A percentile compares a stretch with the other conserved stretches of the same genome.
Evolutionary conservation across 345 rosid genomes (phyloP).

Genomic region (Populus tremula): DNA sequence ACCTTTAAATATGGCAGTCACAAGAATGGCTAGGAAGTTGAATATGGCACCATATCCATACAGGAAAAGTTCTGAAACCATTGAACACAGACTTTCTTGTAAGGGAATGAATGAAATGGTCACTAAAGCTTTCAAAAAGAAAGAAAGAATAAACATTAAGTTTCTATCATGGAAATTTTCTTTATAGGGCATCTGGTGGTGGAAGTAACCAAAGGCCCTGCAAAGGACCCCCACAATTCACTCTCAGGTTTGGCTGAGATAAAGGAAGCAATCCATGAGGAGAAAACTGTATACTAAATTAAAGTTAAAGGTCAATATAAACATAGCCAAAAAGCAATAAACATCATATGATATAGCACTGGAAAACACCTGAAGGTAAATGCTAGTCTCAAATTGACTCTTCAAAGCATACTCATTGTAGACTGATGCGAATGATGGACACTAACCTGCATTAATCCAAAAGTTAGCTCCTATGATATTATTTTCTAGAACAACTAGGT

Average conservation of each 20-base stretch:
- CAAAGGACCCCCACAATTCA: neutral
- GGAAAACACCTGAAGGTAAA: constrained; percentile 60
- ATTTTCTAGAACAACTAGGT: neutral
- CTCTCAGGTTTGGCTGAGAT: neutral
- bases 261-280: neutral
- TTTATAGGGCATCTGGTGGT: neutral
- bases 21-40: constrained; percentile 82
- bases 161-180: neutral
- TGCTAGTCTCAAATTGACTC: constrained; percentile 97
- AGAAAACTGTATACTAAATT: neutral
- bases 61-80: constrained; percentile 76
- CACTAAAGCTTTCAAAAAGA: neutral
- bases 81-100: neutral
- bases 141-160: neutral
- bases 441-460: constrained; percentile 57
- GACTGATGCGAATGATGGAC: constrained; percentile 97
- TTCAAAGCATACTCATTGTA: constrained; percentile 95
- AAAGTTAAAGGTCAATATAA: neutral
- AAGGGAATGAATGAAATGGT: neutral
- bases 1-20: constrained; percentile 71
- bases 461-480: constrained; percentile 16
- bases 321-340: neutral
- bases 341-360: neutral
- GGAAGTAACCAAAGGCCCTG: neutral
- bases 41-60: constrained; percentile 99